phyloP scores from a whole-genome alignment of 257 asterid genomes.

The Przewalskia tangutica region DNA sequence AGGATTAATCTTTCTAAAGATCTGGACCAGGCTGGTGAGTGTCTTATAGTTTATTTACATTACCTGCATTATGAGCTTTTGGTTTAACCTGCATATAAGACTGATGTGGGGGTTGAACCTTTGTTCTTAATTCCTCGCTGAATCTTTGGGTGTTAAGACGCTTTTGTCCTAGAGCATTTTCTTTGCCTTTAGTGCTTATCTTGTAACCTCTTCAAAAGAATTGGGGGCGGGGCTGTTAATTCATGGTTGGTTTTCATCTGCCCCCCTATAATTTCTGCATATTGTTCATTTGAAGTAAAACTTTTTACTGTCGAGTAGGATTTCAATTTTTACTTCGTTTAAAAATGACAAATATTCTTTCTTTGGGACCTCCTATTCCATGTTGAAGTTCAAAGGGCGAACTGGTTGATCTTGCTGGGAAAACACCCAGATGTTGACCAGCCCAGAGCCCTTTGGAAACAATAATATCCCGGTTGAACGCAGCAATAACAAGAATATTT shows the following conservation, averaged over 20 bases:
- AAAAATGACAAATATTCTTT: not conserved
- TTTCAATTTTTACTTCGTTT: not conserved
- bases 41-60: not conserved
- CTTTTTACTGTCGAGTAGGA: not conserved
- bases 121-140: not conserved
- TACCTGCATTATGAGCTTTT: not conserved
- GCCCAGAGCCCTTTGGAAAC: not conserved
- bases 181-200: not conserved
- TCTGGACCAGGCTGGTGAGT: slow-evolving; percentile 98
- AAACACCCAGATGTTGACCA: not conserved
- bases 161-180: not conserved
- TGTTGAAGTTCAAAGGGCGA: not conserved
- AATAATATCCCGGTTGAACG: not conserved
- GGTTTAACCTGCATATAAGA: not conserved
- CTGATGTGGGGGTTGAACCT: not conserved
- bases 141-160: not conserved
- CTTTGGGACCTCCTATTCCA: not conserved
- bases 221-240: not conserved
- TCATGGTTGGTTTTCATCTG: not conserved
- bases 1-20: slow-evolving; percentile 86
- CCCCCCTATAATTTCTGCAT: not conserved
- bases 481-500: not conserved
- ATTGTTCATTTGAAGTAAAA: not conserved
- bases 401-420: not conserved
- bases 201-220: not conserved